phyloP scores from a whole-genome alignment of 257 asterid species.

The Leptodermis oblonga region DNA sequence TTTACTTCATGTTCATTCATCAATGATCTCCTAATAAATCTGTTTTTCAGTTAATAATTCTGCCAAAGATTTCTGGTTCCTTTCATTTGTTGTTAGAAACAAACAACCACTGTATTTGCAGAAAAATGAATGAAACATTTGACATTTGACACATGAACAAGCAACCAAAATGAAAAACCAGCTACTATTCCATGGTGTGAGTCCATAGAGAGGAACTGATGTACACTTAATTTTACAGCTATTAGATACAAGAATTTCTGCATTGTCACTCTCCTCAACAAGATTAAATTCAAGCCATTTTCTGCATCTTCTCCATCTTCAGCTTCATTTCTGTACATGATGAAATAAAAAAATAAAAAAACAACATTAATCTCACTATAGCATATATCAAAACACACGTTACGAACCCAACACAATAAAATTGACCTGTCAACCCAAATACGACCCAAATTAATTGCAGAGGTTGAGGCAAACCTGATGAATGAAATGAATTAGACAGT shows the following conservation, averaged over 20 bases:
- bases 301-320: not conserved
- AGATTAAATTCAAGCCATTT: not conserved
- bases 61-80: not conserved
- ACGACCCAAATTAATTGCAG: too few relatives aligned
- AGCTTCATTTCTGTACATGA: constrained; percentile 1
- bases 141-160: not conserved
- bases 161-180: not conserved
- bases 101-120: too few relatives aligned
- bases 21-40: too few relatives aligned
- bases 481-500: constrained; percentile 40
- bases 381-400: too few relatives aligned
- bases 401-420: not conserved
- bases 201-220: constrained; percentile 1
- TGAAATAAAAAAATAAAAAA: not conserved
- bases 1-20: not conserved
- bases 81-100: not conserved
- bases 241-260: constrained; percentile 8
- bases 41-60: too few relatives aligned
- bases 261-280: not conserved
- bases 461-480: not conserved
- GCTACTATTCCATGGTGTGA: constrained; percentile 8
- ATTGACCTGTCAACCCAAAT: too few relatives aligned
- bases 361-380: too few relatives aligned
- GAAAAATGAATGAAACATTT: constrained; percentile 2
- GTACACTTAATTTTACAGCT: constrained; percentile 7